Conservation (phyloP, 768 basidiomycete species). For the Macrolepiota dolichaula region DNA sequence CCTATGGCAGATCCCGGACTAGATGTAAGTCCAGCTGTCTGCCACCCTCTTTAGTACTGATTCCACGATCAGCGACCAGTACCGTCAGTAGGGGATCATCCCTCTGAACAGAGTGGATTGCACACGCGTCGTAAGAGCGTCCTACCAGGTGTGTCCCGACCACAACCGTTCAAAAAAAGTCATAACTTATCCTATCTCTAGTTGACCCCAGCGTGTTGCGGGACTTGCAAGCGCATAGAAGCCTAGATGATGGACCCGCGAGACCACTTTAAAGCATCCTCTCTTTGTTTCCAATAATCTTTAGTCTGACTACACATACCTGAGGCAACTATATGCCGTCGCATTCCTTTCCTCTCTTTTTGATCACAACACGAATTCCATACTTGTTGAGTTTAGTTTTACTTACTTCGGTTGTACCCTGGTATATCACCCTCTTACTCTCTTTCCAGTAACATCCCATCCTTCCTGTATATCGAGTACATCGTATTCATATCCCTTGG, state of each 20-base stretch:
- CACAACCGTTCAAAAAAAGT: conserved; percentile 12
- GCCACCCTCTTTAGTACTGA: neutral
- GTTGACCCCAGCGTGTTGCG: conserved; percentile 88
- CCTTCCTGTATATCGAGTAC: conserved; percentile 1
- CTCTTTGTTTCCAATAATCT: neutral
- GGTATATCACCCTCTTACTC: conserved; percentile 5
- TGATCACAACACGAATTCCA: neutral
- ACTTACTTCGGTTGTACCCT: conserved; percentile 12
- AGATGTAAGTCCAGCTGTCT: conserved; percentile 53
- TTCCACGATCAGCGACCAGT: conserved; percentile 6
- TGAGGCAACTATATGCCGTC: conserved; percentile 13
- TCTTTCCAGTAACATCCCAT: neutral
- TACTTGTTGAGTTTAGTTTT: conserved; percentile 9
- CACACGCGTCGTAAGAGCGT: conserved; percentile 96
- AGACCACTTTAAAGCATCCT: conserved; percentile 4
- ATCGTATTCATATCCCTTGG: conserved; percentile 1
- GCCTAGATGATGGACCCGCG: conserved; percentile 57
- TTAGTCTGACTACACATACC: conserved; percentile 10
- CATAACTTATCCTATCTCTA: conserved; percentile 27
- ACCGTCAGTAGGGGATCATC: conserved; percentile 29
- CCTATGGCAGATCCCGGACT: conserved; percentile 91
- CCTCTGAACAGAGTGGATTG: conserved; percentile 55
- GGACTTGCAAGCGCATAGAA: conserved; percentile 84
- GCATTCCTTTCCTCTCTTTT: conserved; percentile 5
- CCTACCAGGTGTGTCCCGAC: conserved; percentile 63